Evolutionary conservation across 192 early-diverging fungal species (phyloP).

Genomic region (Gamsiella multidivaricata): DNA sequence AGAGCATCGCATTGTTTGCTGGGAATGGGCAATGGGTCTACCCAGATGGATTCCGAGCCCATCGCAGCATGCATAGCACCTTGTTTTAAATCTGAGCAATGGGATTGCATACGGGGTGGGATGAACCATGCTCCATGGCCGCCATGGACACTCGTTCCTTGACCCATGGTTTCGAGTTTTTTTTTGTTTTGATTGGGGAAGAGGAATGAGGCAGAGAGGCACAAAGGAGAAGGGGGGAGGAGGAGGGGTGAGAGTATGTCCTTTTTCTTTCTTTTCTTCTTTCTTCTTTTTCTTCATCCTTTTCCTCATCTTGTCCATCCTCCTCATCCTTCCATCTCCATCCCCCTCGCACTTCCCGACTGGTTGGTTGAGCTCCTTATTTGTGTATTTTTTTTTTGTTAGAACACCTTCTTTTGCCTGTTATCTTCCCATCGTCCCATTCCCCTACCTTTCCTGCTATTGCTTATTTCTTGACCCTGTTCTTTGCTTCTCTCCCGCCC

Average conservation of each 20-base stretch:
- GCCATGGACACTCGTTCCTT: neutral
- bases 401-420: too few relatives aligned
- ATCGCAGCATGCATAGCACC: neutral
- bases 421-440: neutral
- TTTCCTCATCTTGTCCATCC: neutral
- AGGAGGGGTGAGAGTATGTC: neutral
- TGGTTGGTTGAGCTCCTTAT: neutral
- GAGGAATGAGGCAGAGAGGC: neutral
- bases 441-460: neutral
- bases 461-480: neutral
- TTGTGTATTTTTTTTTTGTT: neutral
- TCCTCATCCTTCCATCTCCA: neutral
- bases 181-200: neutral
- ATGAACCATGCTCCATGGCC: neutral
- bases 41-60: constrained; percentile 24
- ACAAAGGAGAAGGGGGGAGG: neutral
- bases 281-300: too few relatives aligned
- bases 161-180: neutral
- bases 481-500: neutral
- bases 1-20: constrained; percentile 45
- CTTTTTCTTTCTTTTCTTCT: too few relatives aligned
- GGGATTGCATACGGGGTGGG: neutral
- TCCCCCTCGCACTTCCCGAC: neutral
- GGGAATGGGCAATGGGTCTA: constrained; percentile 32
- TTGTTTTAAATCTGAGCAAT: constrained; percentile 16